Base-by-base conservation (phyloP, 2,329 filamentous ascomycete species). In the Trichoderma sp. region DNA sequence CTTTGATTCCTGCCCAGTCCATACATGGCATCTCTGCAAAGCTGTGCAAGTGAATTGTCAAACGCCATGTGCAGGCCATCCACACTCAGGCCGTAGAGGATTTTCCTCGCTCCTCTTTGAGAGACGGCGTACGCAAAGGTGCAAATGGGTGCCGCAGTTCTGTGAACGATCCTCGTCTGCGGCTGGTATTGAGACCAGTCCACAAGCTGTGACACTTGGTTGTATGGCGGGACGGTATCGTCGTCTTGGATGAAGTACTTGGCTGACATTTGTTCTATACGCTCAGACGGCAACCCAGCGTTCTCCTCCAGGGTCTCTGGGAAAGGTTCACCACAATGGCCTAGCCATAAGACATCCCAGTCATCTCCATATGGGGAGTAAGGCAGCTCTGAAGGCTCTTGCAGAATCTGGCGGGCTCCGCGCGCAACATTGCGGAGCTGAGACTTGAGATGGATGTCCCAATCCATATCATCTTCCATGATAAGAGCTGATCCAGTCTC, bases 311-410 rank as follows among this genome's bases (percentile, higher is more conserved):
- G 81, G 73, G 62, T 65, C 62, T 65, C 62, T 6, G 78, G 71
- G 78, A 80, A 66, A 73, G 74, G 75, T 77, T 80, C 23, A 80
- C 82, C 71, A 83, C 86, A 75, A 72, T 85, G 83, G 13, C 85
- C 85, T 1, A 85, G 77, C 85, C 85, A 87, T 5, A 87, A 79
- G 8, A 87, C 71, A 70, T 87, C 85, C 86, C 85, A 87, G 68
- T 82, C 76, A 68, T 83, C 82, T 13, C 85, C 84, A 71, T 86
- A 85, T 0, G 85, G 83, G 0, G 83, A 84, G 2, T 65, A 43
- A 53, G 62, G 62, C 43, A 34, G 62, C 43, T 30, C 11, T 13
- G 62, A 65, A 7, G 62, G 0, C 17, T 65, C 43, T 13, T 17
- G 32, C 32, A 67, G 34, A 39, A 59, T 55, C 9, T 23, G 70